Base-by-base conservation (phyloP, 2,329 filamentous ascomycete species). In the Sordariomycetes sp. region DNA sequence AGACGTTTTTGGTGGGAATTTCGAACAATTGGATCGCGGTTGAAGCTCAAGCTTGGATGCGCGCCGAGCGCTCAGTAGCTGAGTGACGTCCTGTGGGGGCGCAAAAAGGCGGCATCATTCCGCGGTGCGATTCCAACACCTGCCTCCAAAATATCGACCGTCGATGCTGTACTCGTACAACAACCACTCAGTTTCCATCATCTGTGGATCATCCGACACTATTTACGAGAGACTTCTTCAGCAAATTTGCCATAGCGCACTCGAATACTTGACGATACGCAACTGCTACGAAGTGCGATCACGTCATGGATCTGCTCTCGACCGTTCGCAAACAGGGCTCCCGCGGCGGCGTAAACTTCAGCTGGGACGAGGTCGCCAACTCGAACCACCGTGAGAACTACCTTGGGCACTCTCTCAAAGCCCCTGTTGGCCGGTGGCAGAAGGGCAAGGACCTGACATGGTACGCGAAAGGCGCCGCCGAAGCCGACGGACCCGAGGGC, bases 301-400 rank as follows among this genome's bases (percentile, higher is more conserved):
- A 24, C 8, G 36, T 39, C 37, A 95, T 98, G 92, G 92, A 98
- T 71, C 75, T 98, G 36, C 77, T 96, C 35, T 85, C 88, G 39
- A 86, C 84, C 27, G 82, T 98, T 41, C 86, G 88, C 51, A 96
- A 98, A 63, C 64, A 70, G 14, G 90, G 94, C 57, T 92, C 86
- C 48, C 82, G 92, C 45, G 92, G 92, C 51, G 92, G 92, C 53
- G 83, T 83, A 59, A 87, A 95, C 58, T 98, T 98, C 66, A 88
- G 81, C 62, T 96, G 92, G 92, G 84, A 90, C 44, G 87, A 95
- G 46, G 90, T 98, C 52, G 82, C 90, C 55, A 78, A 70, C 44
- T 93, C 87, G 32, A 65, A 73, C 16, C 88, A 94, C 51, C 87
- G 92, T 57, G 88, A 98, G 59, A 94, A 80, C 49, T 81, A 78